These are phyloP conservation scores for Penstemon davidsonii DNA, from an alignment of 257 asterid species.

Conservation along the genomic window DNA sequence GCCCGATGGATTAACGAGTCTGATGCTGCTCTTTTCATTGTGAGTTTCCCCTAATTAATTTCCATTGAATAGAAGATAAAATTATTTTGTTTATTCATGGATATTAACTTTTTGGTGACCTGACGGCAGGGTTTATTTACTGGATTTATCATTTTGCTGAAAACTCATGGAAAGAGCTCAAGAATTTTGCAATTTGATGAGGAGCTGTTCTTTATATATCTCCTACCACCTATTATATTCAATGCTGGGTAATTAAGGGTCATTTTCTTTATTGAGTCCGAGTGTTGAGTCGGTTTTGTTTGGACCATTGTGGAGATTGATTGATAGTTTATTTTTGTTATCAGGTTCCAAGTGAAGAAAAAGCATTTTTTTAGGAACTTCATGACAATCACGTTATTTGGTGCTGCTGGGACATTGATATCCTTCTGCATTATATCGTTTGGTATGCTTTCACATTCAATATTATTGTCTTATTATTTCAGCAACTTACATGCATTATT, in stretches of 20 bases:
- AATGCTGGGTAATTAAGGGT: conserved; percentile 64
- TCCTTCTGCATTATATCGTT: conserved; percentile 68
- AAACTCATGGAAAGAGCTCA: conserved; percentile 57
- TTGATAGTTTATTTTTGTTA: neutral
- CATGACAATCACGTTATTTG: conserved; percentile 58
- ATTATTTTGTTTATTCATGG: neutral
- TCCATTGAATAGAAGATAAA: no score
- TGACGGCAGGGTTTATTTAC: conserved; percentile 59
- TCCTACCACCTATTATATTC: conserved; percentile 83
- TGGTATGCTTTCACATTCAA: conserved; percentile 39
- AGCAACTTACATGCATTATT: no score
- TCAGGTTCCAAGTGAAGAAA: conserved; percentile 80
- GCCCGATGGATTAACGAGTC: conserved; percentile 75
- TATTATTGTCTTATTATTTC: neutral
- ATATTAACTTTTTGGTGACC: neutral
- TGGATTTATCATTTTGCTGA: conserved; percentile 45
- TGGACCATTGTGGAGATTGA: neutral
- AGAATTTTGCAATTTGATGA: conserved; percentile 58
- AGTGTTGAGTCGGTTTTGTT: neutral
- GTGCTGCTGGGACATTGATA: conserved; percentile 71
- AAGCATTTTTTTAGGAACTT: conserved; percentile 71
- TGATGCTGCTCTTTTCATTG: conserved; percentile 49
- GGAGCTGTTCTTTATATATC: conserved; percentile 69
- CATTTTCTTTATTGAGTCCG: neutral
- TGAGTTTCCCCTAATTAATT: conserved; percentile 30